These are phyloP conservation scores for Eucalyptus dawsonii DNA, from an alignment of 345 rosid species.

Conservation along the genomic window DNA sequence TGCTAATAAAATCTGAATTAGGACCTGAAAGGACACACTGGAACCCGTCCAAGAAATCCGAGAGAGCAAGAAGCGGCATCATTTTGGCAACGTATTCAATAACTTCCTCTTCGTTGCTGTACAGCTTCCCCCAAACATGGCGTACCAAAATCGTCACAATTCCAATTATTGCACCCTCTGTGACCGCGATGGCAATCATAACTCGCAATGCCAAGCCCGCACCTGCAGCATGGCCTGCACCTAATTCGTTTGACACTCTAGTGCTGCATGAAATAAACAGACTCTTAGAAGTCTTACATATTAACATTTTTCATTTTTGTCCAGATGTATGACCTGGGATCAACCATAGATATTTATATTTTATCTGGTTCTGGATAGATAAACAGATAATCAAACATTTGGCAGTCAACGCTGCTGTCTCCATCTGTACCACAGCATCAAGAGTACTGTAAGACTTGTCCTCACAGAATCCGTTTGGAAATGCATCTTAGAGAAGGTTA, in stretches of 20 bases:
- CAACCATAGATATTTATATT: background rate
- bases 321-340: background rate
- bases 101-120: conserved; percentile 30
- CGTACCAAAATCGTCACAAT: conserved; percentile 18
- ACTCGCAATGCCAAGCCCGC: conserved; percentile 38
- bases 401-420: background rate
- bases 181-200: conserved; percentile 23
- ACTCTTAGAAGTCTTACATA: background rate
- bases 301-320: background rate
- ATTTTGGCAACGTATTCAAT: conserved; percentile 23
- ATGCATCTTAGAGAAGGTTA: background rate
- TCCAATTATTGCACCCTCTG: conserved; percentile 33
- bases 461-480: background rate
- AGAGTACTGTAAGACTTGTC: background rate
- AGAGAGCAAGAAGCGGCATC: conserved; percentile 30
- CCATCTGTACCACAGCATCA: background rate
- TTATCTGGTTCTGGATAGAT: background rate
- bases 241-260: conserved; percentile 52
- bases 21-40: conserved; percentile 42
- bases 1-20: background rate
- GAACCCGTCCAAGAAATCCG: conserved; percentile 33
- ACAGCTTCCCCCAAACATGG: conserved; percentile 36
- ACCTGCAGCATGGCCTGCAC: conserved; percentile 28
- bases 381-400: background rate
- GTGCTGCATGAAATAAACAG: background rate